phyloP scores from a whole-genome alignment of 139 green algal species.

The Tetradesmus lagerheimii region DNA sequence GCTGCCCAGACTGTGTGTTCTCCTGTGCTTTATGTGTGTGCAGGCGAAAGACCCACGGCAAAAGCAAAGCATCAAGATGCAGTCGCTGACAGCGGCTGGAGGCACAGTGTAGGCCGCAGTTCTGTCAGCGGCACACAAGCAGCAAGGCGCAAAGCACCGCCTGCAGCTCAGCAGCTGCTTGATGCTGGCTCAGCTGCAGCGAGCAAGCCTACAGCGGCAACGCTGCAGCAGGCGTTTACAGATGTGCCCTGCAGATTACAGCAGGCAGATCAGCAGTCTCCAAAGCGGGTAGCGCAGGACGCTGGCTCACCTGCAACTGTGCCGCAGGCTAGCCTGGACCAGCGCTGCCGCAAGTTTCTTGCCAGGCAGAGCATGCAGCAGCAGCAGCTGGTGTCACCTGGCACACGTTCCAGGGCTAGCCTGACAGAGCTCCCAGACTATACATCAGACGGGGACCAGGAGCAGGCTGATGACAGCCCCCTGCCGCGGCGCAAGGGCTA shows the following conservation, averaged over 20 bases:
- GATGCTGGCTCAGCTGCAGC: background rate
- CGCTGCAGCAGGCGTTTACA: background rate
- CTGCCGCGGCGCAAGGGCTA: background rate
- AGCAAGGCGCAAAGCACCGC: background rate
- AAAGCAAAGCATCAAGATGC: background rate
- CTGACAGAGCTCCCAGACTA: background rate
- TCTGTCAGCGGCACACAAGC: background rate
- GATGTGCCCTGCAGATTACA: background rate
- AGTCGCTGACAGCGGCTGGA: background rate
- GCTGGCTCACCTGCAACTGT: background rate
- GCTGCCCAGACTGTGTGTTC: too few species aligned
- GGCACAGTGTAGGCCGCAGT: background rate
- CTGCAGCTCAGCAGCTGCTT: background rate
- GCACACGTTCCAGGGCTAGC: background rate
- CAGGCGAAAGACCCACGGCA: background rate
- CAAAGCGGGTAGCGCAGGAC: background rate
- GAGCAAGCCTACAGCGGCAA: background rate
- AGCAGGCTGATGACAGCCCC: background rate
- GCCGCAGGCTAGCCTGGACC: constrained; percentile 1
- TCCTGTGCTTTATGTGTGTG: background rate
- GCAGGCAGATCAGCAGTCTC: constrained; percentile 16
- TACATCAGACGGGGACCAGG: background rate
- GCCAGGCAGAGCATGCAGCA: constrained; percentile 1
- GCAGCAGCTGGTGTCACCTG: background rate
- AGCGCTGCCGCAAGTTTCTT: constrained; percentile 43